A percentile compares a stretch with the other conserved stretches of the same genome.
Evolutionary conservation across 2,329 filamentous ascomycete genomes (phyloP).

Genomic region (Aspergillus fischeri): DNA sequence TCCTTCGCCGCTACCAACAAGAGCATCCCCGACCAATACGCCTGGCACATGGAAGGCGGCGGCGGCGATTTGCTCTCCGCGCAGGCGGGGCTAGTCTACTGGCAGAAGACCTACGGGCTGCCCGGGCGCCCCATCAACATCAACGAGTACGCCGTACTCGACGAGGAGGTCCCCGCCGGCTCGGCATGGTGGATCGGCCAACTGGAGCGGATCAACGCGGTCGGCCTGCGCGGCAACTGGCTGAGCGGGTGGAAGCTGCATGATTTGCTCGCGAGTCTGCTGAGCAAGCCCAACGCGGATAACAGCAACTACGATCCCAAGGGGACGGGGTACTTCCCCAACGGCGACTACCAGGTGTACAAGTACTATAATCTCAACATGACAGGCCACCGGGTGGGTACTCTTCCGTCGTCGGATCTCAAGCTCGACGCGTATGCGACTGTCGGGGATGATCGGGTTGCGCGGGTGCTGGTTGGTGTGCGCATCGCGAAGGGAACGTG

Average conservation of each 20-base stretch:
- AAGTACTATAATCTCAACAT: constrained; percentile 46
- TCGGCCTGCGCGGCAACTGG: constrained; percentile 47
- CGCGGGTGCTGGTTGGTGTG: constrained; percentile 36
- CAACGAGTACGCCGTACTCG: constrained; percentile 46
- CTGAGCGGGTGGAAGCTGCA: constrained; percentile 38
- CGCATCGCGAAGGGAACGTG: constrained; percentile 30
- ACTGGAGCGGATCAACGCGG: constrained; percentile 37
- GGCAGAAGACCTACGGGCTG: constrained; percentile 27
- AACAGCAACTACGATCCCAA: constrained; percentile 15
- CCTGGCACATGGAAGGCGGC: constrained; percentile 42
- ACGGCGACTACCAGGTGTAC: constrained; percentile 46
- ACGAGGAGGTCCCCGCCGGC: constrained; percentile 41
- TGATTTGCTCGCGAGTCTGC: constrained; percentile 43
- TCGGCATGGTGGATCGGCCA: constrained; percentile 46
- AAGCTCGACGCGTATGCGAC: constrained; percentile 40
- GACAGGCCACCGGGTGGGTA: constrained; percentile 39
- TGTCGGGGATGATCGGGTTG: constrained; percentile 22
- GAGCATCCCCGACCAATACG: constrained; percentile 42
- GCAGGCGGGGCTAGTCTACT: constrained; percentile 20
- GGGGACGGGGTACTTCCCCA: constrained; percentile 37
- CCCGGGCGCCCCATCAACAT: constrained; percentile 40
- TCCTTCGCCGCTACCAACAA: constrained; percentile 32
- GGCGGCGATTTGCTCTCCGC: constrained; percentile 27
- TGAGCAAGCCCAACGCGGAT: constrained; percentile 30
- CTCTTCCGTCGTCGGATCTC: constrained; percentile 32